Conservation (phyloP, 2,329 filamentous ascomycete genomes). For the Aspergillus sp. region DNA sequence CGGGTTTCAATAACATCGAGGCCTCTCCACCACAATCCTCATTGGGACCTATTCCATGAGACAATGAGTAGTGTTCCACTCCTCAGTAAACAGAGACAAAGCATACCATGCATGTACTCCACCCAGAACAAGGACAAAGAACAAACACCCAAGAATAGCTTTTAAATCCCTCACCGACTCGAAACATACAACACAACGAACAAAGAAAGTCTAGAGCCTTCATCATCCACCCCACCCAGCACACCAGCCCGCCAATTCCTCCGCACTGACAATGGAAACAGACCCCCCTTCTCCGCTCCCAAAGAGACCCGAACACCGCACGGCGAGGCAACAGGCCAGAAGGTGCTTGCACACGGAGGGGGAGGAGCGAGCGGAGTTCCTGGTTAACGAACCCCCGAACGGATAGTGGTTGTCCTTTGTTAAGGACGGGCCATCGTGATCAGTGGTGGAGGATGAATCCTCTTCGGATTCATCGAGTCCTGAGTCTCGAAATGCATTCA, state of each 20-base stretch:
- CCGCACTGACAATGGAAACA: constrained; percentile 51
- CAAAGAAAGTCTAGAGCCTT: too few relatives aligned
- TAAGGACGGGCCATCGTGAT: too few relatives aligned
- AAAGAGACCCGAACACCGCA: constrained; percentile 63
- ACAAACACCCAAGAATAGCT: too few relatives aligned
- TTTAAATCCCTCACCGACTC: too few relatives aligned
- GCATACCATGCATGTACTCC: too few relatives aligned
- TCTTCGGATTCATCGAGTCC: constrained; percentile 21
- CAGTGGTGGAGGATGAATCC: background rate
- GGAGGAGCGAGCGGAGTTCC: constrained; percentile 19
- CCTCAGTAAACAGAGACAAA: too few relatives aligned
- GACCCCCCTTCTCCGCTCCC: constrained; percentile 57
- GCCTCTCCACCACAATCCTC: too few relatives aligned
- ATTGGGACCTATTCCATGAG: too few relatives aligned
- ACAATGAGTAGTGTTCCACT: too few relatives aligned
- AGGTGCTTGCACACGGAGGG: constrained; percentile 77
- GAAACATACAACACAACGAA: too few relatives aligned
- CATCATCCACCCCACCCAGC: constrained; percentile 47
- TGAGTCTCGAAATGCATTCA: constrained; percentile 64
- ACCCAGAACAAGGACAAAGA: too few relatives aligned
- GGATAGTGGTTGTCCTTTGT: constrained; percentile 21
- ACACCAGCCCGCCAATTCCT: constrained; percentile 74
- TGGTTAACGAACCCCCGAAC: constrained; percentile 42
- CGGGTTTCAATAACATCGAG: too few relatives aligned
- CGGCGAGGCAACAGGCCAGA: constrained; percentile 75